Base-by-base conservation (phyloP, 2,329 filamentous ascomycete genomes). In the Beauveria sp. region DNA sequence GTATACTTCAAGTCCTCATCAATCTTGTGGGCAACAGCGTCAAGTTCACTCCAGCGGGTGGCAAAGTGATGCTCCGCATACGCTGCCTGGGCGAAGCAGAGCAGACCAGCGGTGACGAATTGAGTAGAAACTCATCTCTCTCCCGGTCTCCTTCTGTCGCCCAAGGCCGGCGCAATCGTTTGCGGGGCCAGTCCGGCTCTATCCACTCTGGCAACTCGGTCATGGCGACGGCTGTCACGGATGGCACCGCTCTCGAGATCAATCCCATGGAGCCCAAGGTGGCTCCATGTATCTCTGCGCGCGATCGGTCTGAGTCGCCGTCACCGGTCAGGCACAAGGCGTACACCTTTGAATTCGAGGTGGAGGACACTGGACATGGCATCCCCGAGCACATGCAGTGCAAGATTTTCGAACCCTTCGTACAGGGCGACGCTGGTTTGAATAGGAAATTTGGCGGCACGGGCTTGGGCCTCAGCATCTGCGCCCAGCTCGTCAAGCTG, bases 371-470 rank as follows among this genome's bases (percentile, higher is more conserved):
- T 0, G 93, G 93, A 0, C 92, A 91, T 0, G 93, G 93, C 26
- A 96, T 96, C 61, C 85, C 91, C 0, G 83, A 87, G 9, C 78
- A 88, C 65, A 84, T 96, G 73, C 91, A 92, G 67, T 80, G 90
- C 62, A 88, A 88, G 67, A 91, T 97, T 10, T 97, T 97, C 71
- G 93, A 96, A 72, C 93, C 93, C 0, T 97, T 97, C 70, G 90
- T 96, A 0, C 93, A 97, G 73, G 93, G 90, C n/a, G 92, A 96
- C 70, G 77, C 95, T 1, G 90, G 91, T 0, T 76, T 97, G n/a
- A 96, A 89, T 76, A 95, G 91, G 74, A 96, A 95, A 70, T 96
- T 88, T 69, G 92, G 91, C 22, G 93, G 93, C 18, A 96, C 93
- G 0, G 93, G 93, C 5, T 78, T 96, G 1, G 93, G 93, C 1